Evolutionary conservation across 441 rosid species (phyloP).

Genomic region (Mallotus japonicus): DNA sequence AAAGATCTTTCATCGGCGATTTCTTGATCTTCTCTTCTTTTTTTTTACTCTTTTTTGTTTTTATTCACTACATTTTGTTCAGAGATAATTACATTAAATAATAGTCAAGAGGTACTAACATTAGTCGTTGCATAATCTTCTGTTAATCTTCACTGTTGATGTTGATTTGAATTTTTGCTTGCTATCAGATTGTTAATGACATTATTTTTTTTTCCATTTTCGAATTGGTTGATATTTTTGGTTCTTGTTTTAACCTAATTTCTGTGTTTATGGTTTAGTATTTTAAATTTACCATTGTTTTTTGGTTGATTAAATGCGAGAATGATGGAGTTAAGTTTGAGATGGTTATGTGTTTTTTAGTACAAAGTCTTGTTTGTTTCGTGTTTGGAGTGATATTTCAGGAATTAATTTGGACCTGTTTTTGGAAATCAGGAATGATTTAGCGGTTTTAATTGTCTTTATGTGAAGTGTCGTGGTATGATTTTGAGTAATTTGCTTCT

Average conservation of each 20-base stretch:
- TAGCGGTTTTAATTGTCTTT: conserved; percentile 3
- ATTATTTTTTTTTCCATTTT: background rate
- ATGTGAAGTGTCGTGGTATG: background rate
- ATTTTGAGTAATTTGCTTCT: background rate
- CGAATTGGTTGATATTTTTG: too few relatives aligned
- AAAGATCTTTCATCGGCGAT: conserved; percentile 19
- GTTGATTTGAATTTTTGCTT: background rate
- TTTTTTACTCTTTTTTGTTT: conserved; percentile 1
- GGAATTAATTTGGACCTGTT: background rate
- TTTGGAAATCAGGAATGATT: background rate
- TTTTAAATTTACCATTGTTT: background rate
- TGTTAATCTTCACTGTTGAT: background rate
- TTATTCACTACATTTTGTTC: background rate
- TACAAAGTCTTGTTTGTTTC: background rate
- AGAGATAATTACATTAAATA: background rate
- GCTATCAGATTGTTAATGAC: background rate
- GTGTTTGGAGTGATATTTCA: background rate
- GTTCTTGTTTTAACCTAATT: background rate
- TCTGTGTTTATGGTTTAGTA: background rate
- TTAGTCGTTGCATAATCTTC: background rate
- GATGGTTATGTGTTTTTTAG: background rate
- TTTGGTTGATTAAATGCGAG: background rate
- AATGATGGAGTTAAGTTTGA: background rate
- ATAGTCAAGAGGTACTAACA: conserved; percentile 9
- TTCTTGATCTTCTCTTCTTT: conserved; percentile 21